Evolutionary conservation across 2,329 filamentous ascomycete species (phyloP).

Genomic region (Pseudogymnoascus sp.): DNA sequence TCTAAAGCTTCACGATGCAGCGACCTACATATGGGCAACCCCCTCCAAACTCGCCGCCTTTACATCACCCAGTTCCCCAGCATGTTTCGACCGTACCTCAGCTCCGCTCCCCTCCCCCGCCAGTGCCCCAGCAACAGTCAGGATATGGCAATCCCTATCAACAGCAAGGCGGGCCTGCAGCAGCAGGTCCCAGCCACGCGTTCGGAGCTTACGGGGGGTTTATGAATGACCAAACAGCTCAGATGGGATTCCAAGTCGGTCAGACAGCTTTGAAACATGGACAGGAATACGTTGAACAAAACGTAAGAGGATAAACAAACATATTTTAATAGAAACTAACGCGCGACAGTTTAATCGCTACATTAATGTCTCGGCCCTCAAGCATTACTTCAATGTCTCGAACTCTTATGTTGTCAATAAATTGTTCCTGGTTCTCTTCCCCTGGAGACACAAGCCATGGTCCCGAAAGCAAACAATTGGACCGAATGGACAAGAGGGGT

Average conservation of each 20-base stretch:
- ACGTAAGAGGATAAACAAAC: slow-evolving; percentile 55
- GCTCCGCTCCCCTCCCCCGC: slow-evolving; percentile 86
- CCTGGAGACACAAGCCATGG: slow-evolving; percentile 97
- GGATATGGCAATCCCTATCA: slow-evolving; percentile 70
- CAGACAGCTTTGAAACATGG: slow-evolving; percentile 86
- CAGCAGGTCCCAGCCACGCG: slow-evolving; percentile 34
- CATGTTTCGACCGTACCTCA: slow-evolving; percentile 98
- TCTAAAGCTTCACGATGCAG: slow-evolving; percentile 56
- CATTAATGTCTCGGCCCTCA: slow-evolving; percentile 85
- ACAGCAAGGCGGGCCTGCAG: slow-evolving; percentile 42
- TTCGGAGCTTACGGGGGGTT: slow-evolving; percentile 80
- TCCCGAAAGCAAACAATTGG: slow-evolving; percentile 76
- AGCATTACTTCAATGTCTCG: slow-evolving; percentile 99
- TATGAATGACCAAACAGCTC: slow-evolving; percentile 90
- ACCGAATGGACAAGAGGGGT: slow-evolving; percentile 60
- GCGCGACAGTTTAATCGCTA: slow-evolving; percentile 62
- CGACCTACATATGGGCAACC: slow-evolving; percentile 71
- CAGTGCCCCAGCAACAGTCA: slow-evolving; percentile 57
- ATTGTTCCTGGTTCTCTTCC: slow-evolving; percentile 86
- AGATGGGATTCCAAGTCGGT: slow-evolving; percentile 90
- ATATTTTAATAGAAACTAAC: slow-evolving; percentile 14
- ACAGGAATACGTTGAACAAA: slow-evolving; percentile 91
- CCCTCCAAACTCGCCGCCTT: slow-evolving; percentile 68
- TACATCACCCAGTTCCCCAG: slow-evolving; percentile 95
- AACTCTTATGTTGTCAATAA: slow-evolving; percentile 96